phyloP scores from a whole-genome alignment of 495 filamentous ascomycete genomes.

The Pyrenopolyporus hunteri region DNA sequence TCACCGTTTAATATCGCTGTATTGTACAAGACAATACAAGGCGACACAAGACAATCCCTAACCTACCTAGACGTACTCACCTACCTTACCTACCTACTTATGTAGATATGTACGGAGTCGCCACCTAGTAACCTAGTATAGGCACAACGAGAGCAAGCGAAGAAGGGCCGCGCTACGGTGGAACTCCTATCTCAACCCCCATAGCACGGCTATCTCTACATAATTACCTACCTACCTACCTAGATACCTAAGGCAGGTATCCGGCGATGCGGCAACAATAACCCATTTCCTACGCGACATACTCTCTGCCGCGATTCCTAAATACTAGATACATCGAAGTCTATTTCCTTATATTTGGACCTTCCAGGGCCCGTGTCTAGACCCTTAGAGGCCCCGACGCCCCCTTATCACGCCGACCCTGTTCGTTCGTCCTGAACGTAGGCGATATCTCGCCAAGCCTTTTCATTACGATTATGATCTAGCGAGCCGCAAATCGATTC shows the following conservation, averaged over 20 bases:
- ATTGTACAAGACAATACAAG: no score
- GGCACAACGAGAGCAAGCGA: slow-evolving; percentile 6
- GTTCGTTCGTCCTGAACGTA: slow-evolving; percentile 10
- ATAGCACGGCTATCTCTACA: no score
- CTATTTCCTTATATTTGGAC: slow-evolving; percentile 8
- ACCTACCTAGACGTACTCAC: no score
- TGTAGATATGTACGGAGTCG: slow-evolving; percentile 26
- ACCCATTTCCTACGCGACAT: not conserved
- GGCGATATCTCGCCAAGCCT: slow-evolving; percentile 38
- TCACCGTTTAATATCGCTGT: no score
- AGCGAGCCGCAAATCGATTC: slow-evolving; percentile 26
- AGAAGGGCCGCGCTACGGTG: slow-evolving; percentile 6
- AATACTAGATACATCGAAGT: slow-evolving; percentile 15
- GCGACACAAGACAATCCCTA: no score
- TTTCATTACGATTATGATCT: slow-evolving; percentile 28
- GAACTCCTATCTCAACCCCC: not conserved
- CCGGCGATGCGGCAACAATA: slow-evolving; percentile 10
- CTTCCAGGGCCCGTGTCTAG: slow-evolving; percentile 5
- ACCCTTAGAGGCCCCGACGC: slow-evolving; percentile 10
- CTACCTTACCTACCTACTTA: no score
- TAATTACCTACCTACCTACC: no score
- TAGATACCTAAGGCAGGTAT: slow-evolving; percentile 1
- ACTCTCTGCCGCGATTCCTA: slow-evolving; percentile 7
- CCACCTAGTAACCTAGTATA: slow-evolving; percentile 11
- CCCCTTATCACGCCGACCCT: slow-evolving; percentile 25